Base-by-base conservation (phyloP, 2,329 filamentous ascomycete genomes). In the Diaporthe sp. region DNA sequence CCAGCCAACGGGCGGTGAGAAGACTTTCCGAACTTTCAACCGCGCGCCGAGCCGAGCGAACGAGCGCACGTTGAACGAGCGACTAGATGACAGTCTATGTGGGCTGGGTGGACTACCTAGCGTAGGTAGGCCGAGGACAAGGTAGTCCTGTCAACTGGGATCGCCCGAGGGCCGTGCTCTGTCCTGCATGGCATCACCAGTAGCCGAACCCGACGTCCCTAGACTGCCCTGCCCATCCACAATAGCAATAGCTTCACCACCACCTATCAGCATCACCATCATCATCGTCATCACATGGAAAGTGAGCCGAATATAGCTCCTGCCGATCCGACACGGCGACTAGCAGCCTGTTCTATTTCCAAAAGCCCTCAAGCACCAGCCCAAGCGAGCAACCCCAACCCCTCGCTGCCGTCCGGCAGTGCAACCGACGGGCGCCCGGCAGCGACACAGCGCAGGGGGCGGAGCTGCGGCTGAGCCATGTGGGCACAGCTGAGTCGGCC, bases 401-500 rank as follows among this genome's bases (percentile, higher is more conserved):
- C 49, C 31, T 55, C 34, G 47, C 49, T 70, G 49, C 65, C 49
- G 28, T 42, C 44, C 63, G 44, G 63, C 63, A 49, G 49, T 55
- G 61, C 61, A 65, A 65, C 61, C 61, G 61, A 65, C 17, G 25
- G 25, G 20, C 61, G 61, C 49, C 65, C 49, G 65, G 65, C 49
- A 70, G 34, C 34, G 34, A 34, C 34, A 34, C 34, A 34, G 28
- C 34, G 47, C 65, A 68, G 34, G 65, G 65, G 65, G 65, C 65
- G 65, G 65, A 70, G 65, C 65, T 70, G 65, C 65, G 65, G 65
- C 65, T 70, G 65, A 70, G 65, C 65, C 65, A 70, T 53, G 49
- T 55, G 65, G 65, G 49, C 65, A 70, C 47, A 70, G 65, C 65
- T 70, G 65, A 70, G 65, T 42, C 65, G 65, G 65, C 34, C n/a